phyloP scores from a whole-genome alignment of 2,329 filamentous ascomycete genomes.

The Akanthomyces uredinophilus region DNA sequence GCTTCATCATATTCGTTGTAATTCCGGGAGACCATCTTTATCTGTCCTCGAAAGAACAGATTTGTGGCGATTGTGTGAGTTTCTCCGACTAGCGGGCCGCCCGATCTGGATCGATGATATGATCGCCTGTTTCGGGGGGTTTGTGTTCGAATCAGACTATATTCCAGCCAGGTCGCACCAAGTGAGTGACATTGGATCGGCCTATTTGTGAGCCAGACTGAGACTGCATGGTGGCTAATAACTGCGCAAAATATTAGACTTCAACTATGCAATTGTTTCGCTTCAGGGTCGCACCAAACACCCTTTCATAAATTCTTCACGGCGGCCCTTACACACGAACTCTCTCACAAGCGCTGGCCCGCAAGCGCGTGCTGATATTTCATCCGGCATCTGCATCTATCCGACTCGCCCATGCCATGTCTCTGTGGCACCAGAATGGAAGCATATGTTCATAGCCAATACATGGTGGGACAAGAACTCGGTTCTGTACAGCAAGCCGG shows the following conservation, averaged over 20 bases:
- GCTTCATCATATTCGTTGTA: constrained; percentile 11
- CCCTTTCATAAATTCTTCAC: neutral
- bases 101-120: neutral
- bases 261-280: neutral
- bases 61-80: neutral
- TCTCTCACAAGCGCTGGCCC: constrained; percentile 6
- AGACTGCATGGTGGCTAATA: constrained; percentile 5
- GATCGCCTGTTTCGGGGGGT: neutral
- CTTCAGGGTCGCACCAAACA: neutral
- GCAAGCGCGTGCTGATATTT: neutral
- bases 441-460: constrained; percentile 9
- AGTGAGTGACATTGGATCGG: constrained; percentile 13
- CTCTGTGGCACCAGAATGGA: constrained; percentile 7
- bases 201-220: constrained; percentile 11
- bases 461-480: neutral
- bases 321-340: constrained; percentile 9
- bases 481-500: neutral
- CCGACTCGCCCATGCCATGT: constrained; percentile 6
- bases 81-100: neutral
- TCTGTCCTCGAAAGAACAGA: neutral
- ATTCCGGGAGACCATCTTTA: constrained; percentile 6
- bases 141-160: neutral
- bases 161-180: constrained; percentile 6
- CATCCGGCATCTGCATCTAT: constrained; percentile 1
- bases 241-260: neutral